phyloP scores from a whole-genome alignment of 2,329 filamentous ascomycete genomes.

The Calonectria naviculata region DNA sequence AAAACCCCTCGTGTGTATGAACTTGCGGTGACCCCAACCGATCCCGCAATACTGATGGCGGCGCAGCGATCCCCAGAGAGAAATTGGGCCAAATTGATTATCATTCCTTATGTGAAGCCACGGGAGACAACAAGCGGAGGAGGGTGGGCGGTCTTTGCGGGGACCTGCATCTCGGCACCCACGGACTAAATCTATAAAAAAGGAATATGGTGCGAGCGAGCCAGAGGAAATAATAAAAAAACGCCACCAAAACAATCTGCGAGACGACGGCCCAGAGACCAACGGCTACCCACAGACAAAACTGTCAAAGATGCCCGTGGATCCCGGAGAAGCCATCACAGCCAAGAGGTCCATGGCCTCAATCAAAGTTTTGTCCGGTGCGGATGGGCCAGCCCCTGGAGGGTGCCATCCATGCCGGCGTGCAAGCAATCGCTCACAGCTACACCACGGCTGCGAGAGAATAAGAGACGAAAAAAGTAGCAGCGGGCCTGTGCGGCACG shows the following conservation, averaged over 20 bases:
- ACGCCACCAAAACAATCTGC: slow-evolving; percentile 12
- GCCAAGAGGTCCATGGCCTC: slow-evolving; percentile 37
- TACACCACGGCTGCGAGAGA: neutral
- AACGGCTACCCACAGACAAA: neutral
- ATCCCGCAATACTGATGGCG: neutral
- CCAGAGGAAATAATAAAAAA: neutral
- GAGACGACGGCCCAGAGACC: neutral
- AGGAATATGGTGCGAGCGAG: slow-evolving; percentile 19
- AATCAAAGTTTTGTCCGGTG: slow-evolving; percentile 34
- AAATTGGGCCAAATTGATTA: slow-evolving; percentile 1
- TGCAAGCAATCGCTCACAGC: neutral
- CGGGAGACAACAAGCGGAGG: neutral
- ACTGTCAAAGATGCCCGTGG: slow-evolving; percentile 27
- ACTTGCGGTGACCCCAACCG: slow-evolving; percentile 11
- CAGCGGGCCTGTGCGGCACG: slow-evolving; percentile 17
- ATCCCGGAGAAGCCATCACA: slow-evolving; percentile 37
- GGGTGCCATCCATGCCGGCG: neutral
- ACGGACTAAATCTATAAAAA: slow-evolving; percentile 15
- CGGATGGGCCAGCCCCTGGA: neutral
- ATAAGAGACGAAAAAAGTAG: neutral
- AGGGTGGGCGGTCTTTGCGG: neutral
- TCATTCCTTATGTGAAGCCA: neutral
- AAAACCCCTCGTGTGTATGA: slow-evolving; percentile 7
- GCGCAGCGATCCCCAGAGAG: slow-evolving; percentile 1
- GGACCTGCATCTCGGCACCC: neutral